These are phyloP conservation scores for Bolboschoenoplectus hybrid DNA, from an alignment of 202 grass and related monocot species.

Conservation along the genomic window DNA sequence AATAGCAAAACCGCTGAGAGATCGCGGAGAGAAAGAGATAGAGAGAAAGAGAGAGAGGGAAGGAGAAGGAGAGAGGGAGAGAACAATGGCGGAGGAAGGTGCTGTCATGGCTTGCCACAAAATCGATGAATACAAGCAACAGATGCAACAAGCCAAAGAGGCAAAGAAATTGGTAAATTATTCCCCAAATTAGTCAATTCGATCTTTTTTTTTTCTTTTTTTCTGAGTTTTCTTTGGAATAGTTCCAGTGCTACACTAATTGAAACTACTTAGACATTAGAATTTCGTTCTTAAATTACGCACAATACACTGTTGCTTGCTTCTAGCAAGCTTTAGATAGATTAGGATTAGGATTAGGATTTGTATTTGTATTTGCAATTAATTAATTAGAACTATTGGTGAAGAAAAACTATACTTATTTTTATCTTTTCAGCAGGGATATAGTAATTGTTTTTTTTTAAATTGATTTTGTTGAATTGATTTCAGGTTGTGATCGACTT, in stretches of 20 bases:
- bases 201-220: too few relatives aligned
- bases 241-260: background rate
- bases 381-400: background rate
- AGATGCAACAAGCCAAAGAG: conserved; percentile 48
- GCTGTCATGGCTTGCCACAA: conserved; percentile 73
- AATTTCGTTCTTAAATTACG: background rate
- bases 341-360: background rate
- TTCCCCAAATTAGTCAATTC: background rate
- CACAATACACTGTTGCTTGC: background rate
- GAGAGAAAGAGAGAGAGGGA: background rate
- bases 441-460: background rate
- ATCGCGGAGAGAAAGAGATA: background rate
- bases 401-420: too few relatives aligned
- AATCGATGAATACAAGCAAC: conserved; percentile 40
- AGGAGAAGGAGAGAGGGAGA: background rate
- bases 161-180: conserved; percentile 54
- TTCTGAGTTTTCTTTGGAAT: background rate
- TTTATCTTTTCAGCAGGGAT: background rate
- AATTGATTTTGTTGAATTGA: conserved; percentile 1
- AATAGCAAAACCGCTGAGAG: background rate
- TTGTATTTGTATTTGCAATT: background rate
- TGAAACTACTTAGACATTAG: background rate
- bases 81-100: conserved; percentile 59
- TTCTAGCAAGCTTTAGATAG: background rate
- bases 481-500: conserved; percentile 67